Base-by-base conservation (phyloP, 208 protist species). In the Crithidia bombi region DNA sequence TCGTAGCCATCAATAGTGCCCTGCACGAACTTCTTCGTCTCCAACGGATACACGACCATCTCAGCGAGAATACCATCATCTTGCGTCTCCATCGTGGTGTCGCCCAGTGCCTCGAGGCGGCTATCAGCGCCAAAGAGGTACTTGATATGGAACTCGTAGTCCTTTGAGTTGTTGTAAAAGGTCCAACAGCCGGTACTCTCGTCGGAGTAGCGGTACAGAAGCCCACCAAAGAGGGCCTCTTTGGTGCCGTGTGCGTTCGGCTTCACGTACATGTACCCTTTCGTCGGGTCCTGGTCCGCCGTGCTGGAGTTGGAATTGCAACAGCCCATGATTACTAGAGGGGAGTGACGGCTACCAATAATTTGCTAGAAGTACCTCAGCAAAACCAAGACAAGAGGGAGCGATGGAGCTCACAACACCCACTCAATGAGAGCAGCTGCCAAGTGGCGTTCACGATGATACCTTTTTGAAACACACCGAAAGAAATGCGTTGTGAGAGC, bases 131-230 rank as follows among this genome's bases (percentile, higher is more conserved):
- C 81, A 54, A 91, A 92, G 33, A 94, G 73, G 70, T 92, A 94
- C 62, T 82, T 83, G 43, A 94, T 80, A 57, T 89, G 89, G 64
- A 94, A 94, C 59, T 94, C 82, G 62, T 94, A 94, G 62, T 94
- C 89, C 56, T 79, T 86, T 0, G 80, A 82, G 79, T 92, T 90
- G 78, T 83, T 92, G 80, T 79, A 91, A 68, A 94, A 92, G 23
- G 73, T 79, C 80, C 76, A 85, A 33, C 76, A 57, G 23, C 78
- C 65, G 38, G 51, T 65, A 17, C 65, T 28, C 46, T 76, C 65
- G 51, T 92, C 79, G 30, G 80, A 65, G 54, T 87, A 80, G 62
- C 89, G 86, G 69, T 89, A 89, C 43, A 94, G 78, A 3, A 94
- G 79, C 21, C 89, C 89, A 36, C 86, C 86, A 66, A 92, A 94